Evolutionary conservation across 352 stramenopile species (phyloP), one percentile per base, ranked within the genome.

Genomic region (Aphanomyces stellatus): DNA sequence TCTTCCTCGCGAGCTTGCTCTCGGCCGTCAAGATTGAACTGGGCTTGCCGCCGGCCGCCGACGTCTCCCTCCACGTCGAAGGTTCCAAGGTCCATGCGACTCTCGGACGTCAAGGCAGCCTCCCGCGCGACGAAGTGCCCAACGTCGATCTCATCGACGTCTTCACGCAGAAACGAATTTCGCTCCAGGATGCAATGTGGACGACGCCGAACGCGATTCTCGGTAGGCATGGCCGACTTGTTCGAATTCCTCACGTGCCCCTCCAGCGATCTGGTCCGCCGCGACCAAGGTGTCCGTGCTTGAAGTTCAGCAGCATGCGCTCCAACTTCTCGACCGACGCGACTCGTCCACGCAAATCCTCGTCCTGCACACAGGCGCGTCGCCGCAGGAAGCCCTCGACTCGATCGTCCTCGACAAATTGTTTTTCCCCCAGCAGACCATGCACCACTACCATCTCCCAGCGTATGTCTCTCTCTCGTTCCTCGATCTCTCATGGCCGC

Each of bases 391-490:
- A 41, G 51, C 33, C 4, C 25, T 35, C 17, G 28, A 60, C 27
- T 28, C 17, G 15, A 41, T 60, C n/a, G 28, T n/a, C 3, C 28
- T 28, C 27, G 19, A 60, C 15, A 60, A 60, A 31, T 60, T 11
- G 51, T 60, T 41, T 24, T 60, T 46, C 31, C 51, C 51, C 17
- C 51, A 60, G 31, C 51, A 60, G 43, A 60, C 31, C 5, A 17
- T 60, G 17, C 51, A 60, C 31, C 51, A 60, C 51, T 60, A 60
- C 51, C 51, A 60, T 22, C 13, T 60, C 30, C 15, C 51, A 37
- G 1, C 13, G 51, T 60, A 60, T 2, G 35, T 37, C 3, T 35
- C 10, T 27, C 8, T n/a, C 24, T 11, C 17, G 15, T 4, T 17
- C 7, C 24, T 22, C 27, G 15, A 4, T n/a, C n/a, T 57, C 1